Conservation (phyloP, 345 rosid species). For the Citropsis articulata region DNA sequence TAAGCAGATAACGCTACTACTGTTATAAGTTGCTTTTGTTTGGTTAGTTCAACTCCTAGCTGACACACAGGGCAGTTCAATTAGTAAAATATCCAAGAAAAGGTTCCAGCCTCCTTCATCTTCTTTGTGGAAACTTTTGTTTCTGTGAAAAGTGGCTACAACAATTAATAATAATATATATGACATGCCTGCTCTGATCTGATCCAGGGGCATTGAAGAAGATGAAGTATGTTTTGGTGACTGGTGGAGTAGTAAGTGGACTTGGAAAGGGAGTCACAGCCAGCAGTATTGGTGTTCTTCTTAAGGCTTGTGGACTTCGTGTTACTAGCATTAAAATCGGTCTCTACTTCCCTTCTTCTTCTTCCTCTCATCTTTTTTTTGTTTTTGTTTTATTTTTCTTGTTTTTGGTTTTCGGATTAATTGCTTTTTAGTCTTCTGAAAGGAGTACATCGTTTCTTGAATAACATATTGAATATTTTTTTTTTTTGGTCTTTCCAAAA, state of each 20-base stretch:
- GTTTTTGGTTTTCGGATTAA: background rate
- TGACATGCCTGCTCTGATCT: background rate
- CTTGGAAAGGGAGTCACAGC: conserved; percentile 75
- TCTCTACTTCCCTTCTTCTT: conserved; percentile 11
- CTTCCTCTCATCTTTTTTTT: background rate
- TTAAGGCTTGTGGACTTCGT: conserved; percentile 75
- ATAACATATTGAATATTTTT: background rate
- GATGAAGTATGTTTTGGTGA: conserved; percentile 61
- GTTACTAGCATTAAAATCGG: conserved; percentile 86
- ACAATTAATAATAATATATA: background rate
- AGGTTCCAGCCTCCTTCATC: background rate
- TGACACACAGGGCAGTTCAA: background rate
- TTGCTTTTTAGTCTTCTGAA: background rate
- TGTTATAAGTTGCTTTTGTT: background rate
- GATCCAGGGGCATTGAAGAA: conserved; percentile 14
- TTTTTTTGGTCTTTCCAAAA: background rate
- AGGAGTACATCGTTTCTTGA: background rate
- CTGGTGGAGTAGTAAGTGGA: conserved; percentile 74
- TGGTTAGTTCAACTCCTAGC: background rate
- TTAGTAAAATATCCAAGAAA: background rate
- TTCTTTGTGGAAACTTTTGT: too few relatives aligned
- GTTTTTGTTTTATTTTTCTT: background rate
- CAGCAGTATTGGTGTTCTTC: conserved; percentile 63
- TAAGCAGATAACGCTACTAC: background rate
- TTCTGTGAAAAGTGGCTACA: too few relatives aligned